Conservation (phyloP, 805 yeast genomes). For the Ogataea pignaliae region DNA sequence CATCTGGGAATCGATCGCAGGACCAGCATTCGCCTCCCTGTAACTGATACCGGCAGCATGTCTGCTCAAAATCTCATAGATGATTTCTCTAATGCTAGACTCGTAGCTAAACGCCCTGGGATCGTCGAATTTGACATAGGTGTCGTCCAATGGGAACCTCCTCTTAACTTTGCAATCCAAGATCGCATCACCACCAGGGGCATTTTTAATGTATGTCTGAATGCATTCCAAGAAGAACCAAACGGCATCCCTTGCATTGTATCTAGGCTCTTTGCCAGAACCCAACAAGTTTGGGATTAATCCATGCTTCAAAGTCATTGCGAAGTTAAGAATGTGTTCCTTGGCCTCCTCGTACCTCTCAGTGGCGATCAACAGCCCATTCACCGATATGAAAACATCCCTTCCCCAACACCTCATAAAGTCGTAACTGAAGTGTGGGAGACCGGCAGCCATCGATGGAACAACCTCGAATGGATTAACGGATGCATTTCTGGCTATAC, state of each 20-base stretch:
- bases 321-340: slow-evolving; percentile 79
- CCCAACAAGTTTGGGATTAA: slow-evolving; percentile 89
- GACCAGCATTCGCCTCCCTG: slow-evolving; percentile 95
- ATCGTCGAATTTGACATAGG: slow-evolving; percentile 63
- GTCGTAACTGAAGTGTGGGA: slow-evolving; percentile 87
- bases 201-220: slow-evolving; percentile 71
- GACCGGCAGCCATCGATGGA: slow-evolving; percentile 90
- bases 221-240: slow-evolving; percentile 92
- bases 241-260: slow-evolving; percentile 94
- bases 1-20: slow-evolving; percentile 86
- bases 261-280: slow-evolving; percentile 90
- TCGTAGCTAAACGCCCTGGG: slow-evolving; percentile 72
- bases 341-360: slow-evolving; percentile 78
- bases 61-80: slow-evolving; percentile 77
- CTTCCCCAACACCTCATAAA: slow-evolving; percentile 99
- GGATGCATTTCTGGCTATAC: slow-evolving; percentile 67
- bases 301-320: slow-evolving; percentile 90
- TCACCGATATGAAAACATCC: slow-evolving; percentile 82
- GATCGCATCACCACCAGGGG: slow-evolving; percentile 63
- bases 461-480: slow-evolving; percentile 57
- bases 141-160: slow-evolving; percentile 80
- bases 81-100: slow-evolving; percentile 65
- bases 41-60: slow-evolving; percentile 86
- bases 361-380: slow-evolving; percentile 77
- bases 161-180: slow-evolving; percentile 71